Base-by-base conservation (phyloP, 2,329 filamentous ascomycete species). In the Sporothrix pseudoabietina region DNA sequence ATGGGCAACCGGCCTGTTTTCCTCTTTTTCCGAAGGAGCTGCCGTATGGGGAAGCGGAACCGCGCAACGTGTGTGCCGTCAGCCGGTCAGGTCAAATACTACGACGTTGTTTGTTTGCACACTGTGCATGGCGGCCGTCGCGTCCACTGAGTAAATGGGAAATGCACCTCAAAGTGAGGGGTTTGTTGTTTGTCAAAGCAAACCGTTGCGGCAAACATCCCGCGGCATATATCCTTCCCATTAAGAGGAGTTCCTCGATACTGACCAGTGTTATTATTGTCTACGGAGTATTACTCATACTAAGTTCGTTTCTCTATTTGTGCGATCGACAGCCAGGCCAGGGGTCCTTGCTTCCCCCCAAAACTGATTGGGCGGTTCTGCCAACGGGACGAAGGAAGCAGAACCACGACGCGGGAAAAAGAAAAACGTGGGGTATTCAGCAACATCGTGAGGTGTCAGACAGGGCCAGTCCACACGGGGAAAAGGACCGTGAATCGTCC, bases 41-140 rank as follows among this genome's bases (percentile, higher is more conserved):
- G 49, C 30, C 68, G 52, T 55, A 59, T 70, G 54, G 54, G 68
- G 39, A 70, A 19, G 68, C 54, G n/a, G 49, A 44, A 59, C 52
- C 52, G 32, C 19, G 47, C 47, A 69, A 69, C 47, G 47, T 54
- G 66, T 39, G 26, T 68, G 63, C 41, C 63, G 63, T 19, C 63
- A 7, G 41, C 6, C 41, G 44, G 6, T 10, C 44, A 30, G 4
- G 47, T 19, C 22, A 22, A 55, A 30, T 30, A 55, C 22, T 52
- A n/a, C 49, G n/a, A 44, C 41, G 41, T 44, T 44, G 41, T 44
- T 44, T 44, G 6, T 44, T 3, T n/a, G 49, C 22, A n/a, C 8
- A 3, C n/a, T 52, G 54, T 57, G 54, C 54, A 10, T 57, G 54
- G 54, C 54, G 54, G 57, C 16, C 32, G 14, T 35, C 59, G 59